Conservation (phyloP, 192 early-diverging fungal species). For the Thamnidium elegans region DNA sequence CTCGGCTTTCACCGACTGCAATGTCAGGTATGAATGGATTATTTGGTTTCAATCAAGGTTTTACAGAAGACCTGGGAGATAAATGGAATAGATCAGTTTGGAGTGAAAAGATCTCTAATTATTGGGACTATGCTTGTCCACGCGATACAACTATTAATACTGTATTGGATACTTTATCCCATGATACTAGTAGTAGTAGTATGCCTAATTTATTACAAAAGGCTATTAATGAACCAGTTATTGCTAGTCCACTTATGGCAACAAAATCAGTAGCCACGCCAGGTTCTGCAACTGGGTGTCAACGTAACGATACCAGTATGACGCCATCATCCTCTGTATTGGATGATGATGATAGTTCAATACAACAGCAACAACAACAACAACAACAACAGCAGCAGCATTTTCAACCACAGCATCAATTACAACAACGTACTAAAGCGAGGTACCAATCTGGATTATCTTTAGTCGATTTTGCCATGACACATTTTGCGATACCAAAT, state of each 20-base stretch:
- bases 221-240: conserved; percentile 14
- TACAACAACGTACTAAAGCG: background rate
- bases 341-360: background rate
- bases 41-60: conserved; percentile 25
- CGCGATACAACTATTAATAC: conserved; percentile 8
- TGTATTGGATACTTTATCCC: conserved; percentile 18
- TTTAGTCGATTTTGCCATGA: background rate
- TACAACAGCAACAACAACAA: too few relatives aligned
- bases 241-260: conserved; percentile 26
- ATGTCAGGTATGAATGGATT: conserved; percentile 26
- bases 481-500: background rate
- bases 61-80: conserved; percentile 27
- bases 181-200: background rate
- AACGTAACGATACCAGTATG: background rate
- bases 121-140: conserved; percentile 28
- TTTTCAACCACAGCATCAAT: too few relatives aligned
- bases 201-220: conserved; percentile 13
- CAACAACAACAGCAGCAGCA: too few relatives aligned
- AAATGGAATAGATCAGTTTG: conserved; percentile 31
- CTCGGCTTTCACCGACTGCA: conserved; percentile 17
- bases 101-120: conserved; percentile 22
- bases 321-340: background rate
- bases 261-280: conserved; percentile 25
- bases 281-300: background rate
- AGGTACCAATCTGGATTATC: background rate